Percentiles rank a stretch among this genome's conserved stretches.
phyloP scores from a whole-genome alignment of 768 basidiomycete species.

The Boletus reticuloceps region DNA sequence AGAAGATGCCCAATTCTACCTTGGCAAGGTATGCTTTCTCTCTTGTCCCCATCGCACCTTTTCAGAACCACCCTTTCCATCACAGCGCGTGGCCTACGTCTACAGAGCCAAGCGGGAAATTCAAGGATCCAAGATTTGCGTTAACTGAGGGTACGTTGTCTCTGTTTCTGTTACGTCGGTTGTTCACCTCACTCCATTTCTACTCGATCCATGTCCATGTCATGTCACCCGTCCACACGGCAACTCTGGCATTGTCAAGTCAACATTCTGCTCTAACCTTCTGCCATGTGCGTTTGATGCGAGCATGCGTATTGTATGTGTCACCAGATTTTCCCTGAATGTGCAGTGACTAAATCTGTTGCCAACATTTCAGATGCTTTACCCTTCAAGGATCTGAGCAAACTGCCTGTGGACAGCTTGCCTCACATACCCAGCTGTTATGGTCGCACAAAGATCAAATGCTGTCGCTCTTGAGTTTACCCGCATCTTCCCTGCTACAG shows the following conservation, averaged over 20 bases:
- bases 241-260: conserved; percentile 91
- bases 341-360: not conserved
- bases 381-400: conserved; percentile 78
- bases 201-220: conserved; percentile 36
- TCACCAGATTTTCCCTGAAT: not conserved
- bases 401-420: too few species aligned
- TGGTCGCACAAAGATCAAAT: too few species aligned
- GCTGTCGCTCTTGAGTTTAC: too few species aligned
- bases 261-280: conserved; percentile 94
- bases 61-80: not conserved
- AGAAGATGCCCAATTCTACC: conserved; percentile 96
- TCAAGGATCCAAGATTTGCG: conserved; percentile 91
- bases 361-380: conserved; percentile 67
- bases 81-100: conserved; percentile 92
- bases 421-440: too few species aligned
- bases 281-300: conserved; percentile 95
- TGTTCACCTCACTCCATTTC: not conserved
- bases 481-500: too few species aligned
- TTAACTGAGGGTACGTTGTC: conserved; percentile 92
- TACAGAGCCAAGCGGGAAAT: conserved; percentile 96
- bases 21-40: conserved; percentile 80
- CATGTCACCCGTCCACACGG: conserved; percentile 94
- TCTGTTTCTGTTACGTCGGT: not conserved
- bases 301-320: conserved; percentile 79
- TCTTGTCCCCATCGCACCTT: not conserved